These are phyloP conservation scores for Calocybe gambosa DNA, from an alignment of 1,284 basidiomycete species.

Conservation along the genomic window DNA sequence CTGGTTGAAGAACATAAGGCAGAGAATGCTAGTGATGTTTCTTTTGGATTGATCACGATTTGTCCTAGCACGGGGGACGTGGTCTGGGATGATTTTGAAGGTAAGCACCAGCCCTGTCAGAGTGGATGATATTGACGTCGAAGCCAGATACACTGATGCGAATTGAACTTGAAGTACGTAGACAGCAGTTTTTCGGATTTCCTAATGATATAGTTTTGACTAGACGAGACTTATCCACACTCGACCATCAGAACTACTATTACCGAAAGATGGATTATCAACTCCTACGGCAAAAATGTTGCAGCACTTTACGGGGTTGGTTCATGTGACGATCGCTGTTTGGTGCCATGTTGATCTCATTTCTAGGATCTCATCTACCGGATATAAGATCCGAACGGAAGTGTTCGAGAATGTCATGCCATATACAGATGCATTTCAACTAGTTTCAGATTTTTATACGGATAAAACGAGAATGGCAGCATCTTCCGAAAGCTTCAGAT, in stretches of 20 bases:
- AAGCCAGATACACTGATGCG: conserved; percentile 69
- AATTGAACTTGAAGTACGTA: conserved; percentile 74
- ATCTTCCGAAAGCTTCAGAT: conserved; percentile 43
- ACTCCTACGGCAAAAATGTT: conserved; percentile 77
- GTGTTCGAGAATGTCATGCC: conserved; percentile 49
- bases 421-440: conserved; percentile 71
- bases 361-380: conserved; percentile 33
- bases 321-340: conserved; percentile 12
- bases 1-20: conserved; percentile 61
- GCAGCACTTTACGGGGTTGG: conserved; percentile 57
- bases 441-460: conserved; percentile 70
- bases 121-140: neutral
- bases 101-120: conserved; percentile 29
- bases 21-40: conserved; percentile 38
- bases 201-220: neutral
- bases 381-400: conserved; percentile 52
- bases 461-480: conserved; percentile 34
- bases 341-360: conserved; percentile 12
- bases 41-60: conserved; percentile 74
- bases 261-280: conserved; percentile 60
- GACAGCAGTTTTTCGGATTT: neutral
- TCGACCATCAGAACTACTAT: conserved; percentile 78
- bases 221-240: conserved; percentile 82
- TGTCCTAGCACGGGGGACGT: conserved; percentile 88
- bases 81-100: conserved; percentile 87